Evolutionary conservation across 2,329 filamentous ascomycete species (phyloP), one percentile per base, ranked within the genome.

Genomic region (Arthrobotrys sphaeroides): DNA sequence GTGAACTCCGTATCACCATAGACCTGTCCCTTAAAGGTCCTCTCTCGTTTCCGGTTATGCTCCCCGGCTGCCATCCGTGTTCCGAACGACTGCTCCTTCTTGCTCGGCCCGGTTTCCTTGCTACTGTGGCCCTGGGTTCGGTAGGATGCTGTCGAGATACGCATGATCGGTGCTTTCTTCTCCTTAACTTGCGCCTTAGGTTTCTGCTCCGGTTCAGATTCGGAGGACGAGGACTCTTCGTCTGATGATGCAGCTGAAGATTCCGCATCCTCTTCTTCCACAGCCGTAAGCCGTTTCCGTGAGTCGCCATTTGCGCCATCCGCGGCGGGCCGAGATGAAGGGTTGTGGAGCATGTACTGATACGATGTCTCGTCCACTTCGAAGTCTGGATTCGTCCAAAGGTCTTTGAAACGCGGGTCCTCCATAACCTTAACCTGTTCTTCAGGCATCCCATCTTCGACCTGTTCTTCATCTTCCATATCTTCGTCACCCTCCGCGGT

Each of bases 341-440:
- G 93, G 81, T 99, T 99, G 83, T 96, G 89, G 49, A 90, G 87
- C 73, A 90, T 88, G 85, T 96, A 99, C 82, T 98, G 94, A 80
- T 89, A 87, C 77, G 90, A 96, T 40, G 85, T 90, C 84, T 99
- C 95, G 82, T 99, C 94, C 73, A 99, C 91, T 79, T 88, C 88
- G 82, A 97, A 98, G 69, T 96, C 94, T 80, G 94, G 91, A 82
- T 98, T 93, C 81, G 97, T 90, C 84, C 98, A 99, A 77, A 99
- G 84, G 79, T 90, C 89, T 78, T 87, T 87, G 87, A 99, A 98
- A 85, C 95, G 94, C 59, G 89, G 87, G 82, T 99, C 95, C 64
- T 99, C 88, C 36, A 96, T 84, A 20, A 69, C 68, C 5, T 68
- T 68, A 73, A 89, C 90, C 77, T 87, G 88, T 78, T 86, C 85